phyloP scores from a whole-genome alignment of 208 protist genomes.

The Lotmaria passim region DNA sequence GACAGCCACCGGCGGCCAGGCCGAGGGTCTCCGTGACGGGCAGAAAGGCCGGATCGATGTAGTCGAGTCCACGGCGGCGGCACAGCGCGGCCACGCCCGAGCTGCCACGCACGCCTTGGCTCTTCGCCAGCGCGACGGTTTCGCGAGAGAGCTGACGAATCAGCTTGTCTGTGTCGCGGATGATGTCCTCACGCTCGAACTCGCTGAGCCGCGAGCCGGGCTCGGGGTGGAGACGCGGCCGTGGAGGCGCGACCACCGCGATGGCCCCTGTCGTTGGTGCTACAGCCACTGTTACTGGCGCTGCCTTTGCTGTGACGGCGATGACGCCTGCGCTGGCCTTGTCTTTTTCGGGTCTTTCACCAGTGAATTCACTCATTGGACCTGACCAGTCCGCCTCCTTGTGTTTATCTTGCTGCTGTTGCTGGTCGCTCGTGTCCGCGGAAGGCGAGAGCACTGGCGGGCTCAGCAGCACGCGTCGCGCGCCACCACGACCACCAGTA shows the following conservation, averaged over 20 bases:
- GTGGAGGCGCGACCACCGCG: background rate
- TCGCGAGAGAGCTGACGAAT: slow-evolving; percentile 27
- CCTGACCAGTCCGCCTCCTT: slow-evolving; percentile 24
- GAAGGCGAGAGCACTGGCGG: slow-evolving; percentile 3
- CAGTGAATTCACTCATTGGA: slow-evolving; percentile 35
- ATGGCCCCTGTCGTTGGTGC: background rate
- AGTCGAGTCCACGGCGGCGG: slow-evolving; percentile 43
- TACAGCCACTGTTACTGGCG: background rate
- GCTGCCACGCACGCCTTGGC: slow-evolving; percentile 9
- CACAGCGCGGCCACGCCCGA: slow-evolving; percentile 48
- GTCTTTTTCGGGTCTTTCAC: background rate
- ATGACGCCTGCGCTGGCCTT: background rate
- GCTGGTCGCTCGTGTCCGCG: background rate
- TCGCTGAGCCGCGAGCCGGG: slow-evolving; percentile 3
- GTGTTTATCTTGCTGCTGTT: background rate
- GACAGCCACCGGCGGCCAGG: slow-evolving; percentile 22
- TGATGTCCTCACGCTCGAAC: slow-evolving; percentile 22
- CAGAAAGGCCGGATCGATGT: slow-evolving; percentile 56
- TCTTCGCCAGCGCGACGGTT: slow-evolving; percentile 27
- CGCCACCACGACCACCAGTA: background rate
- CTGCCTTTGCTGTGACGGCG: background rate
- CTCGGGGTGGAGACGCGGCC: background rate
- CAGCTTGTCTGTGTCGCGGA: slow-evolving; percentile 38
- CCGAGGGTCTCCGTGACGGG: slow-evolving; percentile 52
- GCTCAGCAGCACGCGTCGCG: slow-evolving; percentile 4